Percentiles rank a stretch among this genome's conserved stretches.
Evolutionary conservation across 495 filamentous ascomycete genomes (phyloP).

Genomic region (Halenospora varia): DNA sequence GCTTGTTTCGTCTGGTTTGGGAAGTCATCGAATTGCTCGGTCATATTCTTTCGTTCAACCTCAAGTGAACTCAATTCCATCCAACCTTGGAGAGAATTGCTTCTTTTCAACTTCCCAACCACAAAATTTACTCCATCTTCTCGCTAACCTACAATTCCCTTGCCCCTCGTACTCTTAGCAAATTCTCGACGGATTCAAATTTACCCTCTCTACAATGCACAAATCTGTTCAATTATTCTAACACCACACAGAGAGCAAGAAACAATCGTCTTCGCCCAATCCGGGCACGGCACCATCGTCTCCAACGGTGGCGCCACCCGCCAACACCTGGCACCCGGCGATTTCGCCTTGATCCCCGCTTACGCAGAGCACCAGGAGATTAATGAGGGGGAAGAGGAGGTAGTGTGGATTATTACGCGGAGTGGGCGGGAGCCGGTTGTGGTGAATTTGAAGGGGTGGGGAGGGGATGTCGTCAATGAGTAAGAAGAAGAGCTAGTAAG

Average conservation of each 20-base stretch:
- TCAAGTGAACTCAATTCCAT: too few species aligned
- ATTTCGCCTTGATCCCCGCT: constrained; percentile 61
- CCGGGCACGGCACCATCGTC: constrained; percentile 44
- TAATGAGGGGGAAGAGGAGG: constrained; percentile 56
- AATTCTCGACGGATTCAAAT: too few species aligned
- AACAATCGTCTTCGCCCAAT: constrained; percentile 48
- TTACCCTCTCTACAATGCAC: too few species aligned
- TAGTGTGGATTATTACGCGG: constrained; percentile 57
- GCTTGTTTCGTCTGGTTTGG: too few species aligned
- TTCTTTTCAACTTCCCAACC: too few species aligned
- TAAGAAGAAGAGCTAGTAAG: constrained; percentile 10
- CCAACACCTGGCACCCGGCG: constrained; percentile 51
- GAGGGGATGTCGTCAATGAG: constrained; percentile 23
- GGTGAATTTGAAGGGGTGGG: constrained; percentile 56
- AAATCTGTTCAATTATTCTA: too few species aligned
- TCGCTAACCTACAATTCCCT: too few species aligned
- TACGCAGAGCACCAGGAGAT: constrained; percentile 63
- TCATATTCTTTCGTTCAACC: too few species aligned
- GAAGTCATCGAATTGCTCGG: too few species aligned
- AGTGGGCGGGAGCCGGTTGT: constrained; percentile 54
- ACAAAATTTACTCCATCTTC: too few species aligned
- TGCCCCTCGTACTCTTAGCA: too few species aligned
- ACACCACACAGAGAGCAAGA: constrained; percentile 33
- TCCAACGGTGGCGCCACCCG: constrained; percentile 19
- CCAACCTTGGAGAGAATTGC: too few species aligned